Evolutionary conservation across 2,329 filamentous ascomycete species (phyloP), one percentile per base, ranked within the genome.

Genomic region (Talaromyces sp.): DNA sequence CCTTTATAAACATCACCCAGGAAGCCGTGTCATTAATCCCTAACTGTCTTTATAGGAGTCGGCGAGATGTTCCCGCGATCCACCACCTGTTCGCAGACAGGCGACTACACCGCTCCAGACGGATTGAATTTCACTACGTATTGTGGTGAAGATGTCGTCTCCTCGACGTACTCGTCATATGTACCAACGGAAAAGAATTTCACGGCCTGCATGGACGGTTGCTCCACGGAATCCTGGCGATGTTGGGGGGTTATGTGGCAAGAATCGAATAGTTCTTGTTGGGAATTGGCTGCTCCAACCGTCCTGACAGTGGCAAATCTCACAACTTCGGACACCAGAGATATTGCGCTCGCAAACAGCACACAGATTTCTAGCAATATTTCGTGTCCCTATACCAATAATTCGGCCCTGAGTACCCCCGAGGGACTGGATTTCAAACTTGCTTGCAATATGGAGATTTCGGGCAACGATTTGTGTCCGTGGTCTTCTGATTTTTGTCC

Each of bases 91-190:
- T 14, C 6, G 5, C 18, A 51, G 27, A 51, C 44, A 27, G 59
- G 54, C 42, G 52, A 53, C 44, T 61, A 61, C 47, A 61, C 59
- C 12, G 44, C 59, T 33, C 33, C 52, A 44, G 59, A 61, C 44
- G 59, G 59, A n/a, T 47, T 61, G 31, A 61, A 61, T 40, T 61
- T 61, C 44, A 61, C 59, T 23, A 53, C 27, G 14, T 53, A 61
- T 27, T 61, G 59, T 28, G 54, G 44, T n/a, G 33, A 61, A 57
- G 50, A 44, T n/a, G 56, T 61, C 59, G 30, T 55, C 12, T 34
- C 59, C 8, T 33, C 53, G 27, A 36, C 59, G 33, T 56, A 56
- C 54, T 57, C 33, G 6, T 52, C 42, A 9, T 27, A 18, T 10
- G 54, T 54, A 4, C 59, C 59, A 14, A 57, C 59, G n/a, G 10